Conservation (phyloP, 208 protist species). For the Lotmaria passim region DNA sequence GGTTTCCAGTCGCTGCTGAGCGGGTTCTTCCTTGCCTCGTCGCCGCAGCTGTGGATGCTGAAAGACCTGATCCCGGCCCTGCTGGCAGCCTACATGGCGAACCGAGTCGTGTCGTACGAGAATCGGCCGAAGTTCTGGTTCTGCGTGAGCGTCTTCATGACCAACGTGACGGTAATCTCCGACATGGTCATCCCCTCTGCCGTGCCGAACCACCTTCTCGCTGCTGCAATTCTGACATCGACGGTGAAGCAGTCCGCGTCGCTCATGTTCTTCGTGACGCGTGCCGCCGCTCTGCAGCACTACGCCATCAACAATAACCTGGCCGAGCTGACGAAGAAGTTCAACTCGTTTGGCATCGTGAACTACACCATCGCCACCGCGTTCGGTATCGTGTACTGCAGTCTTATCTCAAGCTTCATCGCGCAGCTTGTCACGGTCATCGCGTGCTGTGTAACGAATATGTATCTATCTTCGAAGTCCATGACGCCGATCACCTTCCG, state of each 20-base stretch:
- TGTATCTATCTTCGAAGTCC: constrained; percentile 59
- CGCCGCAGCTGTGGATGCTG: constrained; percentile 88
- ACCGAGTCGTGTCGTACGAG: constrained; percentile 85
- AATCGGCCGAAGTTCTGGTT: constrained; percentile 92
- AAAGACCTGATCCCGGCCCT: constrained; percentile 83
- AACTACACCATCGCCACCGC: constrained; percentile 80
- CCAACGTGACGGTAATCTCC: constrained; percentile 74
- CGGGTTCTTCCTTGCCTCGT: constrained; percentile 81
- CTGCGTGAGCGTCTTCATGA: constrained; percentile 78
- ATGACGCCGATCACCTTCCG: constrained; percentile 81
- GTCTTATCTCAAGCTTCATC: constrained; percentile 64
- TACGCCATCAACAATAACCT: constrained; percentile 84
- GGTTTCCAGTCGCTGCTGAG: constrained; percentile 84
- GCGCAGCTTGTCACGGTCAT: constrained; percentile 73
- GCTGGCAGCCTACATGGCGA: constrained; percentile 80
- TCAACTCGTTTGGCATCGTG: constrained; percentile 88
- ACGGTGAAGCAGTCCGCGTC: constrained; percentile 83
- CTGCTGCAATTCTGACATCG: constrained; percentile 70
- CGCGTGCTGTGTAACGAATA: constrained; percentile 69
- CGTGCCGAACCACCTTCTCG: constrained; percentile 70
- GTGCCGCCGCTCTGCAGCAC: constrained; percentile 81
- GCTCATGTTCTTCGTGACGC: constrained; percentile 85
- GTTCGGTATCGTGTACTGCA: constrained; percentile 77
- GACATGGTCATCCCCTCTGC: constrained; percentile 82
- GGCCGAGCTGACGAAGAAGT: constrained; percentile 88